Evolutionary conservation across 179 eudicot species (phyloP).

Genomic region (Vitellaria paradoxa): DNA sequence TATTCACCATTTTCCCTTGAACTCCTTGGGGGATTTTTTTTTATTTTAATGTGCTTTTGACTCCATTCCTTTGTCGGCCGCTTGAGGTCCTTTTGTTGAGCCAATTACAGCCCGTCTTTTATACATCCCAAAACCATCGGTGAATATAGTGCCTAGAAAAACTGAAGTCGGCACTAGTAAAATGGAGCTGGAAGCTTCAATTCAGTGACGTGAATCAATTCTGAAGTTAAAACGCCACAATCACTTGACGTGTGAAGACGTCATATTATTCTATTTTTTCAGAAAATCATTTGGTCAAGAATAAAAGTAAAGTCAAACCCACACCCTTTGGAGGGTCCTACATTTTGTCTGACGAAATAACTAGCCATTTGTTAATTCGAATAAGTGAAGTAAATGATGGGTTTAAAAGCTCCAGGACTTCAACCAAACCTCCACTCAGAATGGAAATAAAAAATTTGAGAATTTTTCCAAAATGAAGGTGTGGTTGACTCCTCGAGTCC

Average conservation of each 20-base stretch:
- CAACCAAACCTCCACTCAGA: neutral
- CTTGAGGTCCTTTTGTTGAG: neutral
- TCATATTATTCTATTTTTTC: neutral
- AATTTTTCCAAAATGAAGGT: constrained; percentile 9
- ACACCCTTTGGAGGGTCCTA: constrained; percentile 9
- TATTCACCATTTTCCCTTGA: no score
- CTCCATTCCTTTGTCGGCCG: neutral
- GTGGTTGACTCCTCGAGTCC: constrained; percentile 28
- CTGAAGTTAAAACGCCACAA: neutral
- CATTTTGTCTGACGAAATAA: no score
- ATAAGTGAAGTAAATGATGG: constrained; percentile 3
- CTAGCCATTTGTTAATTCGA: neutral
- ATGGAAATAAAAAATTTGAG: constrained; percentile 11
- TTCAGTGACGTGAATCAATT: neutral
- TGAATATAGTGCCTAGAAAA: neutral
- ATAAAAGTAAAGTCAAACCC: constrained; percentile 9
- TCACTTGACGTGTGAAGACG: neutral
- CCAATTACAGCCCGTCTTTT: neutral
- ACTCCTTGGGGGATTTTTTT: neutral
- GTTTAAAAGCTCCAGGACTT: neutral
- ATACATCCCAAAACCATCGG: neutral
- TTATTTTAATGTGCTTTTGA: neutral
- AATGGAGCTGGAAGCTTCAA: neutral
- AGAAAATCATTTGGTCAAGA: neutral
- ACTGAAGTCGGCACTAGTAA: neutral